A percentile compares a stretch with the other conserved stretches of the same genome.
phyloP scores from a whole-genome alignment of 2,329 filamentous ascomycete genomes.

The Aspergillus pseudoviridinutans region DNA sequence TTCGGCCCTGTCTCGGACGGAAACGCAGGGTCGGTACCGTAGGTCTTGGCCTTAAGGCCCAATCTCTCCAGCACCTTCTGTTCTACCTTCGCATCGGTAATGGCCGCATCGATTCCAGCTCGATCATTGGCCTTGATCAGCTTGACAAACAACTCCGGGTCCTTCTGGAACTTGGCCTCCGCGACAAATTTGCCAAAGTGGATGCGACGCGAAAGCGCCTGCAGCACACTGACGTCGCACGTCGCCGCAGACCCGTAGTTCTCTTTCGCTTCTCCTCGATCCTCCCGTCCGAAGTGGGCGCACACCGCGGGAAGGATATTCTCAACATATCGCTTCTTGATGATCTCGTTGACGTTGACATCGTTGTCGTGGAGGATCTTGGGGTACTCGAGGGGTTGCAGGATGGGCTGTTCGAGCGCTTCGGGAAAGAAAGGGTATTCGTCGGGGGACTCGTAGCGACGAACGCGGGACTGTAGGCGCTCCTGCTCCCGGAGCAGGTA shows the following conservation, averaged over 20 bases:
- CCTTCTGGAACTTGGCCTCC: conserved; percentile 86
- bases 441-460: conserved; percentile 92
- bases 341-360: conserved; percentile 83
- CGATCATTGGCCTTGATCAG: conserved; percentile 79
- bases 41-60: conserved; percentile 84
- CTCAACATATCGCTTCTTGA: conserved; percentile 80
- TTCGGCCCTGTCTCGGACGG: conserved; percentile 53
- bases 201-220: conserved; percentile 83
- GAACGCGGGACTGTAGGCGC: conserved; percentile 83
- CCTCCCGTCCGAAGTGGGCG: conserved; percentile 66
- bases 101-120: conserved; percentile 78
- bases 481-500: conserved; percentile 92
- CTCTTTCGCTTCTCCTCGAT: conserved; percentile 80
- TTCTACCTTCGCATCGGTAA: conserved; percentile 87
- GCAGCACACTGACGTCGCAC: conserved; percentile 83
- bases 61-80: conserved; percentile 84
- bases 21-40: conserved; percentile 81
- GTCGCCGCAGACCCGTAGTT: conserved; percentile 94
- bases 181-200: conserved; percentile 99
- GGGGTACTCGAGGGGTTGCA: conserved; percentile 86
- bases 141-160: conserved; percentile 73
- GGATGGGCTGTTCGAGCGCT: conserved; percentile 71
- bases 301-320: conserved; percentile 82
- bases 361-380: conserved; percentile 80
- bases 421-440: conserved; percentile 96